These are phyloP conservation scores for Daucus carota DNA, from an alignment of 129 eudicot genomes.

Conservation along the genomic window DNA sequence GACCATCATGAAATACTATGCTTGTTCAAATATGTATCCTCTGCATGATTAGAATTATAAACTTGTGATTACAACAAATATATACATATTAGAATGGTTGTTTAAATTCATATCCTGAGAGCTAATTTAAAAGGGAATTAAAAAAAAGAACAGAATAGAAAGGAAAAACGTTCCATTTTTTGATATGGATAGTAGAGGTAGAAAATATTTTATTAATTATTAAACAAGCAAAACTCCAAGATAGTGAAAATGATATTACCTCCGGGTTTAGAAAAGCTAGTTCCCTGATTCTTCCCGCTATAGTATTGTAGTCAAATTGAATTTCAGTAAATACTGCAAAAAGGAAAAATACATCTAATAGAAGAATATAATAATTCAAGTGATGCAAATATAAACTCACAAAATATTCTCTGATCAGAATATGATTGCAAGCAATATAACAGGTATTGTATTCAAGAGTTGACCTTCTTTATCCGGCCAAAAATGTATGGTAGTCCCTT, in stretches of 20 bases:
- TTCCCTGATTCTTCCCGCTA: constrained; percentile 90
- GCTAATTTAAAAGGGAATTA: neutral
- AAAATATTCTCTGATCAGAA: neutral
- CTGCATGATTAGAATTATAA: neutral
- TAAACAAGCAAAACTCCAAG: neutral
- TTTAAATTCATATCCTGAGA: too few relatives aligned
- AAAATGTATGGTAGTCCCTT: constrained; percentile 75
- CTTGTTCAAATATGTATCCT: neutral
- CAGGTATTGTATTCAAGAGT: neutral
- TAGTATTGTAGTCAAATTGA: constrained; percentile 75
- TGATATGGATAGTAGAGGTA: neutral
- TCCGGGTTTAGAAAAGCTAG: constrained; percentile 92
- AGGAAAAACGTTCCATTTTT: neutral
- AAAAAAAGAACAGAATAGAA: neutral
- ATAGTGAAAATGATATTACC: constrained; percentile 33
- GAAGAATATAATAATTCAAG: neutral
- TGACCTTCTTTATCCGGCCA: constrained; percentile 81
- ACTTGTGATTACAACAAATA: too few relatives aligned
- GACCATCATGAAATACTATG: neutral
- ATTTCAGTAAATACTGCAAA: constrained; percentile 82
- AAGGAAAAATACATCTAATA: neutral
- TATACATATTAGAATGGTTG: too few relatives aligned
- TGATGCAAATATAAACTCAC: neutral
- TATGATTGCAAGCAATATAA: neutral
- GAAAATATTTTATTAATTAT: too few relatives aligned